Evolutionary conservation across 116 monocot species (phyloP), one percentile per base, ranked within the genome.

Genomic region (Posidonia oceanica): DNA sequence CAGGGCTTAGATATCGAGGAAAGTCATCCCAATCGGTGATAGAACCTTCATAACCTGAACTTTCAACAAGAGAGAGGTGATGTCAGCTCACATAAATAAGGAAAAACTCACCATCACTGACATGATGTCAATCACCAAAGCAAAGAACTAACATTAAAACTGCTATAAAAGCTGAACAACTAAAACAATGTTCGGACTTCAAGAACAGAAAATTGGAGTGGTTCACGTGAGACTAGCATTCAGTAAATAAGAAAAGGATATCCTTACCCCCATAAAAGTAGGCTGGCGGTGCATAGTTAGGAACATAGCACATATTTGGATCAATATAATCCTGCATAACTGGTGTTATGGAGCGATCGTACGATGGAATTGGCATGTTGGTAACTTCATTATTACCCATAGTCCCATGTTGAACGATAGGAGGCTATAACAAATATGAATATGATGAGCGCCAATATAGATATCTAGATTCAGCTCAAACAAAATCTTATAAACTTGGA

Each of bases 251-350:
- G 11, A 67, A 23, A 51, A 12, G 39, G 39, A 16, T 36, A 36
- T 15, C 15, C 51, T 72, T 67, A 92, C 92, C 86, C 80, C 86
- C 82, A 73, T 80, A 93, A 44, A 75, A 80, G 69, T 79, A 92
- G 13, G 81, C 52, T 14, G 71, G 68, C 2, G 80, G 70, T 21
- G 84, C 71, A 69, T 86, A 86, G 20, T 73, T 84, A 3, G 78
- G 72, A 42, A 79, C 23, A 64, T 87, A 94, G 70, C 82, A 87
- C 71, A 87, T 62, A 78, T 63, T 87, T 1, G 66, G 70, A 76
- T 94, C 87, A 59, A 85, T 68, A 64, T 61, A 79, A 56, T 85
- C 87, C 41, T 80, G 83, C 63, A 81, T 68, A 14, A 76, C 14
- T 17, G 87, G 94, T 4, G 87, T 89, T 59, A 77, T 54, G 15